Conservation (phyloP, 352 stramenopile species). For the Phytophthora quininea region DNA sequence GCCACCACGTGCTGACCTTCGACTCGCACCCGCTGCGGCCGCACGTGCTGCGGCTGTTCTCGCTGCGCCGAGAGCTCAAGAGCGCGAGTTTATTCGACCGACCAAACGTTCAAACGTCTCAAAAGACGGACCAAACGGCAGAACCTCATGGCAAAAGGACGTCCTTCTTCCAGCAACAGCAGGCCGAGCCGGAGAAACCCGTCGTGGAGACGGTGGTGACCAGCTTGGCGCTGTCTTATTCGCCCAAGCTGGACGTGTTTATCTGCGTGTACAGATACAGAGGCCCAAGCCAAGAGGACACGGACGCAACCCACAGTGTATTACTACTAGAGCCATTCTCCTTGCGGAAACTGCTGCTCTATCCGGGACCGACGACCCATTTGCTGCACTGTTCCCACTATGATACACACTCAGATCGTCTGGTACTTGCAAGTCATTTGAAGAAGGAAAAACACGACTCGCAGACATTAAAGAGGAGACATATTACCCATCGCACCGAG, state of each 20-base stretch:
- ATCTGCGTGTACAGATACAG: slow-evolving; percentile 53
- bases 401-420: slow-evolving; percentile 39
- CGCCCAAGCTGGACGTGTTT: slow-evolving; percentile 55
- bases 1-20: slow-evolving; percentile 78
- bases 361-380: slow-evolving; percentile 48
- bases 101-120: slow-evolving; percentile 2
- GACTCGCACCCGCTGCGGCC: slow-evolving; percentile 47
- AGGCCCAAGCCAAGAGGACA: background rate
- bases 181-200: slow-evolving; percentile 10
- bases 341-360: slow-evolving; percentile 60
- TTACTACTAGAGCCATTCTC: slow-evolving; percentile 69
- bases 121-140: background rate
- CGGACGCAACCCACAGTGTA: slow-evolving; percentile 42
- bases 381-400: slow-evolving; percentile 49
- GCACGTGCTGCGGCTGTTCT: slow-evolving; percentile 73
- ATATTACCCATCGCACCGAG: slow-evolving; percentile 29
- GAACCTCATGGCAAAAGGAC: slow-evolving; percentile 1
- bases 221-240: slow-evolving; percentile 47
- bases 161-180: slow-evolving; percentile 26
- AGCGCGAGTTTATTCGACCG: slow-evolving; percentile 53
- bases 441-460: background rate
- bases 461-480: background rate
- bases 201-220: slow-evolving; percentile 16
- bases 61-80: slow-evolving; percentile 74
- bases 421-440: slow-evolving; percentile 51